A percentile compares a stretch with the other conserved stretches of the same genome.
phyloP scores from a whole-genome alignment of 2,329 filamentous ascomycete genomes.

The Alternaria consortialis region DNA sequence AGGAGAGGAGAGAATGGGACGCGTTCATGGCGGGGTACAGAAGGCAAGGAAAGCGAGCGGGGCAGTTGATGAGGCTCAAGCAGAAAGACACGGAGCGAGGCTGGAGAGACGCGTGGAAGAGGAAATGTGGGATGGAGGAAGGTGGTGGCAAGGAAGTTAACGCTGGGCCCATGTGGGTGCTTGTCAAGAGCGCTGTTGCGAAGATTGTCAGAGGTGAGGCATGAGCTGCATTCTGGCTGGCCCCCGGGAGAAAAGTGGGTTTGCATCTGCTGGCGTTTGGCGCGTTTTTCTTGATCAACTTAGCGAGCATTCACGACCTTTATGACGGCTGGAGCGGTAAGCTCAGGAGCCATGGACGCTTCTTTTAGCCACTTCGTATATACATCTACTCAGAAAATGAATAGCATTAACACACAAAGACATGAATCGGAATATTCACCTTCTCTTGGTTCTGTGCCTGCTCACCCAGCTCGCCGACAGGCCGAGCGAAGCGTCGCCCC shows the following conservation, averaged over 20 bases:
- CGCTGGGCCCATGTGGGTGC: slow-evolving; percentile 40
- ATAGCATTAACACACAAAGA: neutral
- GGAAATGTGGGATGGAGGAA: slow-evolving; percentile 34
- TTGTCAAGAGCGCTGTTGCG: slow-evolving; percentile 36
- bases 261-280: slow-evolving; percentile 10
- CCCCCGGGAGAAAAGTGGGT: neutral
- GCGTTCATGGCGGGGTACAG: slow-evolving; percentile 36
- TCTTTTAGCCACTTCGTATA: neutral
- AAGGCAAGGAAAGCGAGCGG: slow-evolving; percentile 32
- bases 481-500: slow-evolving; percentile 4
- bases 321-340: slow-evolving; percentile 6
- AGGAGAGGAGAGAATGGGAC: slow-evolving; percentile 34
- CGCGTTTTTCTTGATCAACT: slow-evolving; percentile 2
- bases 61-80: slow-evolving; percentile 30
- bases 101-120: slow-evolving; percentile 37
- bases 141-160: slow-evolving; percentile 31
- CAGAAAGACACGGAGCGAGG: slow-evolving; percentile 32
- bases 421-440: neutral
- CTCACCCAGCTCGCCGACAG: neutral
- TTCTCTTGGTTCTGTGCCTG: neutral
- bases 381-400: neutral
- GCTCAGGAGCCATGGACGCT: neutral
- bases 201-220: slow-evolving; percentile 37
- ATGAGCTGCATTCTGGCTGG: slow-evolving; percentile 15
- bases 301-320: slow-evolving; percentile 8